Base-by-base conservation (phyloP, 352 stramenopile species). In the Globisporangium emineosum region DNA sequence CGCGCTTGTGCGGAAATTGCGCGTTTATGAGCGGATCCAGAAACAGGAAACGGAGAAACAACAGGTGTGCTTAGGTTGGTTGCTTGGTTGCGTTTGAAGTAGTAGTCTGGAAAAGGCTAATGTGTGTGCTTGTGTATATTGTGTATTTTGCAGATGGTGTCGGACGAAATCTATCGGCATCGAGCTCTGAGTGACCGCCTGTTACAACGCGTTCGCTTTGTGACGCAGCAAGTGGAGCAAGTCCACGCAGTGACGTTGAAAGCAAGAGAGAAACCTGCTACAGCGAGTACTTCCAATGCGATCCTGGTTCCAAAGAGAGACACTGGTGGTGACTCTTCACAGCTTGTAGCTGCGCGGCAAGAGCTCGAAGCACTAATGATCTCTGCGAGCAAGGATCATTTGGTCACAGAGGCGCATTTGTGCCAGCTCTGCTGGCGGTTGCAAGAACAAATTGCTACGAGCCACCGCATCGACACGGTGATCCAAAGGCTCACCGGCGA, bases 341-440 rank as follows among this genome's bases (percentile, higher is more conserved):
- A 43, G 27, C 35, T 65, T 23, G 5, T 42, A 5, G 13, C 32
- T 29, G 64, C 57, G 0, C 50, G 57, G 4, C 9, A 54, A 9
- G 49, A 64, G 37, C 51, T 71, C 6, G 17, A 68, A 1, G 23
- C 19, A 35, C 63, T 53, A 25, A 63, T n/a, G 45, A 63, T 33
- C 19, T 64, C 50, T 43, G 75, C 30, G 32, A 67, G 52, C 33
- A 68, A 52, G 49, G 66, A 71, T 12, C 61, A 62, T 7, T 49
- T 81, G 10, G 12, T 21, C 5, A 42, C 62, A 0, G 74, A 81
- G 50, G 71, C 61, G 2, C 68, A 54, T 5, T 42, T 72, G 15
- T 76, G 74, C 35, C 69, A 77, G 27, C 64, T 81, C 19, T 56
- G 58, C 3, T 81, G 74, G 74, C 69, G 69, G 4, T 62, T 69